Conservation (phyloP, 441 rosid species). For the Croton setiger region DNA sequence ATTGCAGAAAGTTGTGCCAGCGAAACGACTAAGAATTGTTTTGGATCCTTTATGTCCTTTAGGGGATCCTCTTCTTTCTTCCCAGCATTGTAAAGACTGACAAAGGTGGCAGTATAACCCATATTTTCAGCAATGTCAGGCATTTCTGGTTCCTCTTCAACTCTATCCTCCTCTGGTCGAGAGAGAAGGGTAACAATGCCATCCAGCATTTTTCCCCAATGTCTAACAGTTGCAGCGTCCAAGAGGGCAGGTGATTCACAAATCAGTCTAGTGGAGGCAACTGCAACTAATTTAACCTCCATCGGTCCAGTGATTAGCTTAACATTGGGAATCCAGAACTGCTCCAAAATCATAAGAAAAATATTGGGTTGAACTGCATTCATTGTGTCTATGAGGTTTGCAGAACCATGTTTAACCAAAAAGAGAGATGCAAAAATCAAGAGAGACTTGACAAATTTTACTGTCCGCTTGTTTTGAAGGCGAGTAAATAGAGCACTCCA, state of each 20-base stretch:
- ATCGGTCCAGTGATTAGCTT: slow-evolving; percentile 67
- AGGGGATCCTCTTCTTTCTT: slow-evolving; percentile 90
- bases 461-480: slow-evolving; percentile 54
- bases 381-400: slow-evolving; percentile 62
- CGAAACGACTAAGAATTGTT: slow-evolving; percentile 66
- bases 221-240: slow-evolving; percentile 52
- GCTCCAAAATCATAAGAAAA: slow-evolving; percentile 58
- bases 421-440: slow-evolving; percentile 85
- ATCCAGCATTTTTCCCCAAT: slow-evolving; percentile 83
- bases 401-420: slow-evolving; percentile 78
- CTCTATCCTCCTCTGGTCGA: slow-evolving; percentile 74
- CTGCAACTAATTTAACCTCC: slow-evolving; percentile 79
- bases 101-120: slow-evolving; percentile 77
- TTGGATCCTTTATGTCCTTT: slow-evolving; percentile 67
- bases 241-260: slow-evolving; percentile 73
- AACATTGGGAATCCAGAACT: slow-evolving; percentile 84
- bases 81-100: slow-evolving; percentile 82
- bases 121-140: slow-evolving; percentile 76
- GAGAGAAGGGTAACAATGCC: slow-evolving; percentile 82
- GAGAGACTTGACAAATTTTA: slow-evolving; percentile 72
- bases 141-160: slow-evolving; percentile 79
- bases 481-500: slow-evolving; percentile 76
- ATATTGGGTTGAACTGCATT: slow-evolving; percentile 72
- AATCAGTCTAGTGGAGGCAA: slow-evolving; percentile 72
- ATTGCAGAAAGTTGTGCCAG: slow-evolving; percentile 57